Conservation (phyloP, 179 eudicot species). For the Amaranthus tricolor region DNA sequence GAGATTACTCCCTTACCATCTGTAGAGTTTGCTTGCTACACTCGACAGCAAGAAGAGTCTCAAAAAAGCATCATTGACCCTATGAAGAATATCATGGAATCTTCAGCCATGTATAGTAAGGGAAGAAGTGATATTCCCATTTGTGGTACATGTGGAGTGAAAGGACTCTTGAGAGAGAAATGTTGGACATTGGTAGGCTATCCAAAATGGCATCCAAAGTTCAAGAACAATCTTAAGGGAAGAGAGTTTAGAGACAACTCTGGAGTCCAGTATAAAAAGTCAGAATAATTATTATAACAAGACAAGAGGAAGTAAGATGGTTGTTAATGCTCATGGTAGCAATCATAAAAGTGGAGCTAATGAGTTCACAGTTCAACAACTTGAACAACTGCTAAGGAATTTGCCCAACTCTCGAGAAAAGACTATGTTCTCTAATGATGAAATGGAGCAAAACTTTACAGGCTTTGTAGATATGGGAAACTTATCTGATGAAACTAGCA, state of each 20-base stretch:
- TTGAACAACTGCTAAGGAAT: neutral
- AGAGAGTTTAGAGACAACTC: no score
- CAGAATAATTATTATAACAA: no score
- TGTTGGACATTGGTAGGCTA: neutral
- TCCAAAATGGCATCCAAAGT: neutral
- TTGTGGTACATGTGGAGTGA: neutral
- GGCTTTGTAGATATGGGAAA: neutral
- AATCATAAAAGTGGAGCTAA: no score
- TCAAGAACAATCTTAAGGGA: neutral
- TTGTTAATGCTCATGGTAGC: no score
- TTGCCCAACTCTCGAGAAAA: neutral
- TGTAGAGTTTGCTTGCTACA: neutral
- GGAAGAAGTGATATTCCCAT: no score
- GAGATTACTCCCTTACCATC: neutral
- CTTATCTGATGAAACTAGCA: neutral
- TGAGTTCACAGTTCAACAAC: neutral
- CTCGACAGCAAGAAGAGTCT: neutral
- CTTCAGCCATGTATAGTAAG: neutral
- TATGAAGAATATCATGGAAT: neutral
- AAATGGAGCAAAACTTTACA: no score
- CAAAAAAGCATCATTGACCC: neutral
- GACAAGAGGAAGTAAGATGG: no score
- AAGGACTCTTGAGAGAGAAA: neutral
- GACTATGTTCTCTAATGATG: neutral
- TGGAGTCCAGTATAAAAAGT: neutral